Evolutionary conservation across 73 alveolate genomes (phyloP).

Genomic region (Blepharisma stoltei): DNA sequence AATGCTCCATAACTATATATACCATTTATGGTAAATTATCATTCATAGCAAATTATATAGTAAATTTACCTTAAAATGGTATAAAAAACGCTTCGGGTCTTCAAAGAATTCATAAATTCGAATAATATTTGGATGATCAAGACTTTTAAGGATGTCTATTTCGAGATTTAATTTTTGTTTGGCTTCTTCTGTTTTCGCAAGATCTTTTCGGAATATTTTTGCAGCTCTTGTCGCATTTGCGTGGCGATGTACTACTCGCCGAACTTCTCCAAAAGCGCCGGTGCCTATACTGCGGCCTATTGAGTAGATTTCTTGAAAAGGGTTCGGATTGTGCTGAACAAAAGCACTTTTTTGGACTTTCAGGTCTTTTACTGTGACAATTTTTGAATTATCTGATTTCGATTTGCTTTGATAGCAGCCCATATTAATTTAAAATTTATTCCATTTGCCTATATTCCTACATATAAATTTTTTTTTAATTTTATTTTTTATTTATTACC

Average conservation of each 20-base stretch:
- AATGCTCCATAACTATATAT: slow-evolving; percentile 31
- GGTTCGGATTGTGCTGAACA: background rate
- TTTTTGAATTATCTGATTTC: no score
- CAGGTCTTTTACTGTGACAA: background rate
- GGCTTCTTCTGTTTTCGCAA: background rate
- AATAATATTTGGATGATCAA: slow-evolving; percentile 23
- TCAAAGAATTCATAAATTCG: slow-evolving; percentile 20
- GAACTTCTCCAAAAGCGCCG: slow-evolving; percentile 17
- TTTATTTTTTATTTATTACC: no score
- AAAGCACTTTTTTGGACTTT: background rate
- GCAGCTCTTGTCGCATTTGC: slow-evolving; percentile 8
- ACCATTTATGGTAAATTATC: no score
- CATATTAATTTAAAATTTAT: no score
- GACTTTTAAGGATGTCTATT: slow-evolving; percentile 12
- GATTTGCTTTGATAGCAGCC: no score
- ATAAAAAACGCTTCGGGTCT: slow-evolving; percentile 11
- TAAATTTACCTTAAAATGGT: no score
- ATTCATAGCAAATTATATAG: no score
- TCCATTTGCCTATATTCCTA: no score
- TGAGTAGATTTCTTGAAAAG: slow-evolving; percentile 4
- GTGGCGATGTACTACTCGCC: background rate
- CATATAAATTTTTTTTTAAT: no score
- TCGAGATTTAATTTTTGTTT: background rate
- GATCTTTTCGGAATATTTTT: slow-evolving; percentile 10
- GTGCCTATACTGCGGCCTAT: slow-evolving; percentile 21